Evolutionary conservation across 1,284 basidiomycete genomes (phyloP).

Genomic region (Boletus hoseneyae): DNA sequence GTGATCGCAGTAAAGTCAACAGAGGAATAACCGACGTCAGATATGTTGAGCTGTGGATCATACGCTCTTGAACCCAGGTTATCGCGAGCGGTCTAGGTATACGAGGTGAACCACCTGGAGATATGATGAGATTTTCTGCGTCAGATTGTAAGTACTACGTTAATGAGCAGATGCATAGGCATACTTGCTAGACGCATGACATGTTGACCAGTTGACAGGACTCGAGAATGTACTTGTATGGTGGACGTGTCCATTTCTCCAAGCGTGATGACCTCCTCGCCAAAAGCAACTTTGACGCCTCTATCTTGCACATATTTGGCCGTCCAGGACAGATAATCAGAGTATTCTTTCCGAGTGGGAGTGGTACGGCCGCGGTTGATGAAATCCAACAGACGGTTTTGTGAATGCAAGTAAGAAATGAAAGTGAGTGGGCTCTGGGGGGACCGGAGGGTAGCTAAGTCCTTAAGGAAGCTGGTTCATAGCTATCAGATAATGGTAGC

Average conservation of each 20-base stretch:
- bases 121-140: constrained; percentile 47
- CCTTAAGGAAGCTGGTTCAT: constrained; percentile 50
- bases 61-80: constrained; percentile 34
- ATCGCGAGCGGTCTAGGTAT: constrained; percentile 41
- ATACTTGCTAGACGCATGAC: constrained; percentile 39
- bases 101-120: constrained; percentile 48
- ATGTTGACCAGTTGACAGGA: constrained; percentile 36
- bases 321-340: constrained; percentile 57
- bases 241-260: constrained; percentile 35
- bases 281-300: constrained; percentile 45
- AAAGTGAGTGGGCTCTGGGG: constrained; percentile 58
- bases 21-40: constrained; percentile 39
- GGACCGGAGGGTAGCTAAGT: constrained; percentile 55
- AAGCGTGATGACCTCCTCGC: constrained; percentile 47
- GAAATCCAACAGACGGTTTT: constrained; percentile 51
- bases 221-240: constrained; percentile 39
- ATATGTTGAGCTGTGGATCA: constrained; percentile 47
- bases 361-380: constrained; percentile 88
- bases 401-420: constrained; percentile 52
- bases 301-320: constrained; percentile 43
- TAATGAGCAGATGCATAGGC: constrained; percentile 18
- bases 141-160: constrained; percentile 11
- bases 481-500: constrained; percentile 10
- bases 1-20: constrained; percentile 28
- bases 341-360: constrained; percentile 83